Evolutionary conservation across 805 yeast species (phyloP).

Genomic region (Ogataea dorogensis): DNA sequence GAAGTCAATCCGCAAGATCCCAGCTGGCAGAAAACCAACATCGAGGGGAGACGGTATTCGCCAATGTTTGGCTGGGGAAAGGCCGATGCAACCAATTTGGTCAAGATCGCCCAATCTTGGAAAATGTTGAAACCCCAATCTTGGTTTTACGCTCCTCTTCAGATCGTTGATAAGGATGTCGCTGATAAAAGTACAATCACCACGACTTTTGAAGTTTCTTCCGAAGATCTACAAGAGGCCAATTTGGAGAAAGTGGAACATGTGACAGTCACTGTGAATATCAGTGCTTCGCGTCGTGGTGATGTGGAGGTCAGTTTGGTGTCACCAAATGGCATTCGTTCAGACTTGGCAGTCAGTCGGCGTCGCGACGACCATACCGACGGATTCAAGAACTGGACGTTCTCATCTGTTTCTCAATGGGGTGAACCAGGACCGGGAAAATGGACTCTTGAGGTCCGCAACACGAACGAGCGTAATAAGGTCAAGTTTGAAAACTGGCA

Average conservation of each 20-base stretch:
- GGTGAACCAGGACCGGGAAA: slow-evolving; percentile 78
- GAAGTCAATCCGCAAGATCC: slow-evolving; percentile 67
- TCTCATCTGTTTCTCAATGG: slow-evolving; percentile 98
- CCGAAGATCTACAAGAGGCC: slow-evolving; percentile 47
- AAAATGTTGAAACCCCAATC: slow-evolving; percentile 85
- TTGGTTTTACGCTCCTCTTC: slow-evolving; percentile 58
- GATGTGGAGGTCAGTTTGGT: slow-evolving; percentile 57
- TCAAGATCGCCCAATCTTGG: slow-evolving; percentile 72
- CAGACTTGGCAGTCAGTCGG: slow-evolving; percentile 72
- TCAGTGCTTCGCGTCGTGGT: slow-evolving; percentile 67
- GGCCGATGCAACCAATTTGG: slow-evolving; percentile 76
- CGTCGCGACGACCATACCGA: slow-evolving; percentile 49
- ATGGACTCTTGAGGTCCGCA: slow-evolving; percentile 73
- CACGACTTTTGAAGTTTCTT: slow-evolving; percentile 43
- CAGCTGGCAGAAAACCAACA: slow-evolving; percentile 69
- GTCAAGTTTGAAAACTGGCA: slow-evolving; percentile 65
- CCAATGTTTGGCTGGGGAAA: slow-evolving; percentile 92
- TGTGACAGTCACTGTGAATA: slow-evolving; percentile 75
- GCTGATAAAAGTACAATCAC: slow-evolving; percentile 22
- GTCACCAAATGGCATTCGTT: slow-evolving; percentile 74
- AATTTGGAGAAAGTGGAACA: slow-evolving; percentile 81
- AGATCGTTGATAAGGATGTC: slow-evolving; percentile 33
- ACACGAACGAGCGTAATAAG: slow-evolving; percentile 37
- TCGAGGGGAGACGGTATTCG: slow-evolving; percentile 64
- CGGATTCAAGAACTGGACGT: slow-evolving; percentile 83